phyloP scores from a whole-genome alignment of 2,329 filamentous ascomycete species.

The Scleromitrula shiraiana region DNA sequence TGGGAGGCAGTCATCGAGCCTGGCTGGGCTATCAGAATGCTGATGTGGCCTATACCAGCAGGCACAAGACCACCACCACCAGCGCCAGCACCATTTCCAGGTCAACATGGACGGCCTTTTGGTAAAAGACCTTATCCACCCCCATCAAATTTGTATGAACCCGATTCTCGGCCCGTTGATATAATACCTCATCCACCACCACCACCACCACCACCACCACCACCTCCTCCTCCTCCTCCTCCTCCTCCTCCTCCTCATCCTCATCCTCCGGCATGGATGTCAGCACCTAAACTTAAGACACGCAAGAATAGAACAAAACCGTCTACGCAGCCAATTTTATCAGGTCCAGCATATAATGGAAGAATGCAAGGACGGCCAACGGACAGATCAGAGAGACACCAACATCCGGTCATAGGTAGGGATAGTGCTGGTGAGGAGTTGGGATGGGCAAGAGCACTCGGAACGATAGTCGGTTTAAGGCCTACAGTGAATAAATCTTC shows the following conservation, averaged over 20 bases:
- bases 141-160: too few species aligned
- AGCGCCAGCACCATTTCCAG: too few species aligned
- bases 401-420: too few species aligned
- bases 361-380: neutral
- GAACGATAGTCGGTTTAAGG: slow-evolving; percentile 4
- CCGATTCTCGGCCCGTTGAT: too few species aligned
- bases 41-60: slow-evolving; percentile 51
- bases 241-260: neutral
- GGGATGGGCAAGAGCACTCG: neutral
- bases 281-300: too few species aligned
- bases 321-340: too few species aligned
- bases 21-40: slow-evolving; percentile 64
- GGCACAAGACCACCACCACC: slow-evolving; percentile 3
- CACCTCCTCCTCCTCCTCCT: neutral
- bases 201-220: neutral
- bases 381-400: neutral
- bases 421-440: neutral
- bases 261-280: too few species aligned
- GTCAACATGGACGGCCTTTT: too few species aligned
- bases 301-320: too few species aligned
- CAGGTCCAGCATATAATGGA: too few species aligned
- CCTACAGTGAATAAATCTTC: neutral
- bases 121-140: too few species aligned
- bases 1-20: slow-evolving; percentile 78
- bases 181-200: too few species aligned